phyloP scores from a whole-genome alignment of 441 rosid genomes.

The Raphanus hybrid region DNA sequence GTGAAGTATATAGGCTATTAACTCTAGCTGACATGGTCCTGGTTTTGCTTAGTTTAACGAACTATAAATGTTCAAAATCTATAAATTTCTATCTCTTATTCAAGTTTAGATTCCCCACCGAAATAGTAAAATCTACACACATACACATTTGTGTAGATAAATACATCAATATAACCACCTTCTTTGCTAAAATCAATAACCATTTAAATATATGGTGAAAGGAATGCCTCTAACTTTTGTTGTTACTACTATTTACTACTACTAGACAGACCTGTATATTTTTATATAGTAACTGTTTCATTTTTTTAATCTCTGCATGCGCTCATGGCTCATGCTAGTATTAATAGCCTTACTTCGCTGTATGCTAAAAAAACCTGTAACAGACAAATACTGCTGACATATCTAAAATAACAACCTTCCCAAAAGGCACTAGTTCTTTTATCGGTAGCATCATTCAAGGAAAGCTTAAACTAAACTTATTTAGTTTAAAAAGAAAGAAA shows the following conservation, averaged over 20 bases:
- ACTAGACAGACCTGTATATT: neutral
- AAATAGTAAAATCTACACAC: slow-evolving; percentile 14
- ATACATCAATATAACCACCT: neutral
- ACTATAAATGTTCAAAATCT: slow-evolving; percentile 21
- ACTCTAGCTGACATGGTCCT: slow-evolving; percentile 38
- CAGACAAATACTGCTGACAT: neutral
- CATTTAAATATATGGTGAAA: slow-evolving; percentile 14
- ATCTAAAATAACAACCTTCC: slow-evolving; percentile 14
- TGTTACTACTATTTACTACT: neutral
- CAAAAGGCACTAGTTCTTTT: slow-evolving; percentile 10
- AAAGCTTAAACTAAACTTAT: neutral
- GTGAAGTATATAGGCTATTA: slow-evolving; percentile 16
- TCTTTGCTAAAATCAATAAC: neutral
- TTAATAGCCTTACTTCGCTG: slow-evolving; percentile 7
- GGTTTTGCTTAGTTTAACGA: slow-evolving; percentile 36
- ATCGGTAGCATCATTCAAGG: neutral
- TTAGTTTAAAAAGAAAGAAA: neutral
- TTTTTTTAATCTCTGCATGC: slow-evolving; percentile 27
- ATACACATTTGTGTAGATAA: neutral
- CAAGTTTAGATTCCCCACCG: slow-evolving; percentile 21
- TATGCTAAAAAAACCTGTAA: neutral
- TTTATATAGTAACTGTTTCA: neutral
- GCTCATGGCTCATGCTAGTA: neutral
- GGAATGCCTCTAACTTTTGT: neutral
- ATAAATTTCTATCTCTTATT: neutral